Percentiles rank a stretch among this genome's conserved stretches.
phyloP scores from a whole-genome alignment of 441 rosid species.

The Populus hybrid region DNA sequence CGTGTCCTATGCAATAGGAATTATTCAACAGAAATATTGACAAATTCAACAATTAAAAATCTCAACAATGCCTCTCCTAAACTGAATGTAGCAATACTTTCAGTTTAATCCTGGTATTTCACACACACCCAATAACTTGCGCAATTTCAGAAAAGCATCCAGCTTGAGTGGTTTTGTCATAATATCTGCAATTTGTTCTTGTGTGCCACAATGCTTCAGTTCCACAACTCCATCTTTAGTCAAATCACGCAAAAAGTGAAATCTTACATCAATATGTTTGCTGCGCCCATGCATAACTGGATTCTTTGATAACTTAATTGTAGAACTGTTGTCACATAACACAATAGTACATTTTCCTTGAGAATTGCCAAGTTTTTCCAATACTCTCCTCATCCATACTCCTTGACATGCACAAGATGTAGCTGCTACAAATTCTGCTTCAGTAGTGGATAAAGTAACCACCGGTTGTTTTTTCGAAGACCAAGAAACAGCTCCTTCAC shows the following conservation, averaged over 20 bases:
- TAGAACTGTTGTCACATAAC: slow-evolving; percentile 7
- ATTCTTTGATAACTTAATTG: neutral
- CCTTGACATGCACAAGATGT: neutral
- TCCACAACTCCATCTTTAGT: slow-evolving; percentile 5
- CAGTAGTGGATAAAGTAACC: neutral
- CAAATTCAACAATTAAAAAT: neutral
- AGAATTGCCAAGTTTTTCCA: neutral
- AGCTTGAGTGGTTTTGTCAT: slow-evolving; percentile 5
- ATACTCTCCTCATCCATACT: slow-evolving; percentile 7
- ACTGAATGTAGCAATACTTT: neutral
- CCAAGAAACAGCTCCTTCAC: neutral
- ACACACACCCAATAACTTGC: neutral
- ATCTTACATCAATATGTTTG: slow-evolving; percentile 4
- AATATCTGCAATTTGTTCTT: slow-evolving; percentile 9
- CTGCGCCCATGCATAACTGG: neutral
- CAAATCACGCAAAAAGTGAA: neutral
- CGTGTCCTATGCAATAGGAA: neutral
- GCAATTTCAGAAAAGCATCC: neutral
- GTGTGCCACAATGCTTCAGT: slow-evolving; percentile 1
- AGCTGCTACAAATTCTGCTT: neutral
- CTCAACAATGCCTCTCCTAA: slow-evolving; percentile 4
- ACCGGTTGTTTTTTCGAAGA: neutral
- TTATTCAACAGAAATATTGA: neutral
- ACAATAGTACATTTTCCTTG: neutral
- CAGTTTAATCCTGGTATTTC: neutral